These are phyloP conservation scores for Aspergillus sp. DNA, from an alignment of 2,329 filamentous ascomycete species.

Conservation along the genomic window DNA sequence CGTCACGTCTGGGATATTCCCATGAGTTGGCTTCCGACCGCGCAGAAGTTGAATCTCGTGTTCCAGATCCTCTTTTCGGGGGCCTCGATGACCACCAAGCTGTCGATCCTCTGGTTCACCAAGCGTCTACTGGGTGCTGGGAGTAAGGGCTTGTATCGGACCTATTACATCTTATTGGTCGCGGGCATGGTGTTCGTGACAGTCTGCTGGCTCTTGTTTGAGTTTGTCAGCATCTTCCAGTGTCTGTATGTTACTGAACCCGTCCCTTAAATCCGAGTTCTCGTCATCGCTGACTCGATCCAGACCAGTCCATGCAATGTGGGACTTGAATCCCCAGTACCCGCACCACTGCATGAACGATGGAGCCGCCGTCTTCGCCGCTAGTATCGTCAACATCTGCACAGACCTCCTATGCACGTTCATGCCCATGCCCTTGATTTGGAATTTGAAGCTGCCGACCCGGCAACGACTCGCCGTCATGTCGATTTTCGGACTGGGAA, in stretches of 20 bases:
- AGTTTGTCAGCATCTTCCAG: conserved; percentile 30
- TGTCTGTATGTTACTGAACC: conserved; percentile 29
- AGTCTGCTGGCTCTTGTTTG: conserved; percentile 23
- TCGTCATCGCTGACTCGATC: conserved; percentile 4
- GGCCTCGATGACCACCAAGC: conserved; percentile 29
- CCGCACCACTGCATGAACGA: conserved; percentile 22
- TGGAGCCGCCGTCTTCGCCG: conserved; percentile 23
- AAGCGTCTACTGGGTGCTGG: conserved; percentile 23
- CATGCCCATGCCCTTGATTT: conserved; percentile 35
- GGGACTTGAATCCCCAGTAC: conserved; percentile 21
- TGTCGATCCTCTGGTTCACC: conserved; percentile 33
- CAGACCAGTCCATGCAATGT: conserved; percentile 28
- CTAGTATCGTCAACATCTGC: conserved; percentile 31
- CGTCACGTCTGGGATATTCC: conserved; percentile 38
- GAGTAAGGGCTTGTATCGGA: conserved; percentile 17
- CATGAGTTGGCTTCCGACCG: conserved; percentile 16
- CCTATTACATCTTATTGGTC: conserved; percentile 19
- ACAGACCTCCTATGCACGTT: conserved; percentile 30
- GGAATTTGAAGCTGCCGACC: conserved; percentile 29
- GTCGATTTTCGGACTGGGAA: conserved; percentile 31
- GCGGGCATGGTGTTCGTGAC: conserved; percentile 25
- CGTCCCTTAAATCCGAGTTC: not conserved
- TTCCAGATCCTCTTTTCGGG: conserved; percentile 32
- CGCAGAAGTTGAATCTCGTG: conserved; percentile 29
- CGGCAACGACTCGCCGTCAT: conserved; percentile 31